phyloP scores from a whole-genome alignment of 106 monocot species.

The Dendrobium catenatum region DNA sequence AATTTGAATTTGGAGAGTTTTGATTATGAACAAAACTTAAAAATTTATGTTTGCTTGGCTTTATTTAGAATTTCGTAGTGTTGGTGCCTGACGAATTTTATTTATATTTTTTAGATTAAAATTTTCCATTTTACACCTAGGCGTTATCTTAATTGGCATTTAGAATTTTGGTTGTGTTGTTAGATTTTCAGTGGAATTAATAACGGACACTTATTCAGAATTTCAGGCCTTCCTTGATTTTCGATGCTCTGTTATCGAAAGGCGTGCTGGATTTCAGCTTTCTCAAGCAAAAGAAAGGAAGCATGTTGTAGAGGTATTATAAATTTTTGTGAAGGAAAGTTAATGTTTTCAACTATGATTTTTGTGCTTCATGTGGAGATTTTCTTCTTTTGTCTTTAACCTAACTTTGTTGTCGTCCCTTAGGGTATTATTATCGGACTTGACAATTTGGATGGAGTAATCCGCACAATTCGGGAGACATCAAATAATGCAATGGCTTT shows the following conservation, averaged over 20 bases:
- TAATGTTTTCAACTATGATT: not conserved
- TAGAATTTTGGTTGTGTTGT: not conserved
- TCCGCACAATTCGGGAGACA: conserved; percentile 56
- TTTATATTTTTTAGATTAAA: not conserved
- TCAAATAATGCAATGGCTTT: conserved; percentile 48
- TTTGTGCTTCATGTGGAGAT: not conserved
- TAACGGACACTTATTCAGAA: not conserved
- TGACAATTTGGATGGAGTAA: conserved; percentile 91
- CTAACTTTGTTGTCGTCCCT: conserved; percentile 2
- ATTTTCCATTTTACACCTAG: not conserved
- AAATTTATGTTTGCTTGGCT: not conserved
- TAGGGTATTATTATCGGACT: conserved; percentile 92
- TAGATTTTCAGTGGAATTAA: not conserved
- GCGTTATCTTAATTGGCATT: not conserved
- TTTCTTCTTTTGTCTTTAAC: not conserved
- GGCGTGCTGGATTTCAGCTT: conserved; percentile 89
- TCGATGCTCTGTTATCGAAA: conserved; percentile 83
- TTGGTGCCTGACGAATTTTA: not conserved
- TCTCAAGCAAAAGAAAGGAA: conserved; percentile 69
- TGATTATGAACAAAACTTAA: not conserved
- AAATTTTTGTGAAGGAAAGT: not conserved
- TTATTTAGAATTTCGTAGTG: not conserved
- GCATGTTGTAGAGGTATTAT: conserved; percentile 84
- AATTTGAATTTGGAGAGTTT: not conserved
- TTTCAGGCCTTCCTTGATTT: conserved; percentile 91